Evolutionary conservation across 768 basidiomycete species (phyloP), one percentile per base, ranked within the genome.

Genomic region (Mycena belliarum): DNA sequence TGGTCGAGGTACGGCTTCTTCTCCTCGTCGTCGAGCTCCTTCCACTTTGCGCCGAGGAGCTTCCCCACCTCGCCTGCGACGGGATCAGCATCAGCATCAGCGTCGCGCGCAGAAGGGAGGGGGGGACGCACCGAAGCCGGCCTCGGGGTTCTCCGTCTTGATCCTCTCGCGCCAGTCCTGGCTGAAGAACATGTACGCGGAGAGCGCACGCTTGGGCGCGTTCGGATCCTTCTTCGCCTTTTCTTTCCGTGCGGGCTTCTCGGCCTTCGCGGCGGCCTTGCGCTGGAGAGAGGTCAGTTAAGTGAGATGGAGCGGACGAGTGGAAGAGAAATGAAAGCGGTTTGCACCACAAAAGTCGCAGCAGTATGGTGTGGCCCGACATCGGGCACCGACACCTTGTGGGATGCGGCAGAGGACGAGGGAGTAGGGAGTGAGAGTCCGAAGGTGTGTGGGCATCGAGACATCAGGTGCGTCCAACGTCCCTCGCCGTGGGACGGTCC

Each of bases 141-240:
- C 94, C 57, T 95, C 93, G 47, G 95, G 95, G 78, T 98, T 96
- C 78, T 97, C 94, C 56, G 84, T 70, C 86, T 95, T 96, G 82
- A 98, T 91, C 71, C 90, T 85, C 75, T 95, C 91, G 70, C 95
- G 84, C 91, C 93, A 90, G 73, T 94, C 95, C 73, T 95, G 91
- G 66, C 86, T 88, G 82, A 98, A 98, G 89, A 95, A 95, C 96
- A 98, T 97, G 79, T 97, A 98, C 38, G 96, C 94, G 28, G 95
- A 97, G 44, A 97, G 82, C 49, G 93, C 90, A 52, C 95, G 86
- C 79, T 98, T 97, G 60, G 93, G 94, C 43, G 88, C 85, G 73
- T 89, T 89, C 60, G 83, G 84, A 72, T 93, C 87, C 75, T 92
- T 93, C 76, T 89, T 85, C 58, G 73, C 72, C 69, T 85, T 86